Evolutionary conservation across 1,139 yeast genomes (phyloP).

Genomic region (Suhomyces chickasaworum): DNA sequence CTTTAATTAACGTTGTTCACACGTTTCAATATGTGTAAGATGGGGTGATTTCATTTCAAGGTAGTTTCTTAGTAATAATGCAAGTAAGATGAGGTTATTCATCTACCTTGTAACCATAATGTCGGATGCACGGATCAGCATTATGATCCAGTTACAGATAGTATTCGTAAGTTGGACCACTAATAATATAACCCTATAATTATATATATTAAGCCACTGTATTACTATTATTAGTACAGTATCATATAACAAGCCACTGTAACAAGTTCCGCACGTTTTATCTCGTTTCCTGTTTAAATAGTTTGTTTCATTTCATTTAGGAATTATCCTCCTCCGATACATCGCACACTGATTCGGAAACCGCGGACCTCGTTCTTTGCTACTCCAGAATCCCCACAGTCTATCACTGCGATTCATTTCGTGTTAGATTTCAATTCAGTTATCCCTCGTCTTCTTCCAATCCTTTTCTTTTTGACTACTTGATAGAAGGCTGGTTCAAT

Average conservation of each 20-base stretch:
- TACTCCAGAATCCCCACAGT: not conserved
- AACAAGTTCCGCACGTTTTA: not conserved
- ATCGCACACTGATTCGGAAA: not conserved
- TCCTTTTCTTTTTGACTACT: not conserved
- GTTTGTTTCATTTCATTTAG: not conserved
- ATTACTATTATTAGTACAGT: not conserved
- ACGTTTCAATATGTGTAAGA: not conserved
- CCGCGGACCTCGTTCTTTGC: conserved; percentile 1
- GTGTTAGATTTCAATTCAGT: not conserved
- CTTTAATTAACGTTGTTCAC: too few relatives aligned
- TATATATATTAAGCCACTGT: not conserved
- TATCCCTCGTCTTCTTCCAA: too few relatives aligned
- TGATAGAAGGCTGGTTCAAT: too few relatives aligned
- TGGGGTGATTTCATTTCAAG: too few relatives aligned
- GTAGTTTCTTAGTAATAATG: too few relatives aligned
- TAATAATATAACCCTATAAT: not conserved
- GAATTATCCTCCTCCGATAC: not conserved
- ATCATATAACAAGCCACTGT: not conserved
- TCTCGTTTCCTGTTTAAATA: not conserved
- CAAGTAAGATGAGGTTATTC: too few relatives aligned
- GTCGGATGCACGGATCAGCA: not conserved
- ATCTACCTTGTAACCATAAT: not conserved
- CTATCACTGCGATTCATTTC: not conserved
- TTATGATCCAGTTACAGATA: too few relatives aligned
- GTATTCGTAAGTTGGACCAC: too few relatives aligned